Percentiles rank a stretch among this genome's conserved stretches.
Evolutionary conservation across 345 rosid species (phyloP).

Genomic region (Eucalyptus curtisii): DNA sequence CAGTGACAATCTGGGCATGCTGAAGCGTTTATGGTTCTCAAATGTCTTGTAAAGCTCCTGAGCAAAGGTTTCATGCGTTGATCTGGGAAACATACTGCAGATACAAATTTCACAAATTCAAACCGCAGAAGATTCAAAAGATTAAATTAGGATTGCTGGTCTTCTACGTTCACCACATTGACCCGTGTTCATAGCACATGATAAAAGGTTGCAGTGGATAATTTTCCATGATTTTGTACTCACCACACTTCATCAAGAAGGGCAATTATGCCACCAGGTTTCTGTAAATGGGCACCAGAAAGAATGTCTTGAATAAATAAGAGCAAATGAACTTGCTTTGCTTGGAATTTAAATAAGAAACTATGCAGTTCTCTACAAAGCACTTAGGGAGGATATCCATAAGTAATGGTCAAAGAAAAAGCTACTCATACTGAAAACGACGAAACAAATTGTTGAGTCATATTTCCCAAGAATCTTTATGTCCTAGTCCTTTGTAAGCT

Average conservation of each 20-base stretch:
- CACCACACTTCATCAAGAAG: slow-evolving; percentile 99
- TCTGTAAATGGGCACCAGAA: slow-evolving; percentile 26
- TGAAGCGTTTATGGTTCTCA: slow-evolving; percentile 81
- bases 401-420: not conserved
- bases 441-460: not conserved
- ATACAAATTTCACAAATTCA: not conserved
- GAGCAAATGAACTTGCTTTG: not conserved
- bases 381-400: not conserved
- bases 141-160: not conserved
- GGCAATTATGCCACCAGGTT: slow-evolving; percentile 99
- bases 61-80: slow-evolving; percentile 96
- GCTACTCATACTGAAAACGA: not conserved
- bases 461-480: not conserved
- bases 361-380: not conserved
- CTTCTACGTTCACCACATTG: not conserved
- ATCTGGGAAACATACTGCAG: slow-evolving; percentile 97
- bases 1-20: slow-evolving; percentile 89
- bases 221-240: slow-evolving; percentile 4
- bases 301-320: not conserved
- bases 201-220: not conserved
- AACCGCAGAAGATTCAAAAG: not conserved
- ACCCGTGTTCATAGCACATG: not conserved
- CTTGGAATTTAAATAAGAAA: not conserved
- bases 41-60: slow-evolving; percentile 95
- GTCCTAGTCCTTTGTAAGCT: not conserved